phyloP scores from a whole-genome alignment of 179 eudicot genomes.

The Silene vulgaris region DNA sequence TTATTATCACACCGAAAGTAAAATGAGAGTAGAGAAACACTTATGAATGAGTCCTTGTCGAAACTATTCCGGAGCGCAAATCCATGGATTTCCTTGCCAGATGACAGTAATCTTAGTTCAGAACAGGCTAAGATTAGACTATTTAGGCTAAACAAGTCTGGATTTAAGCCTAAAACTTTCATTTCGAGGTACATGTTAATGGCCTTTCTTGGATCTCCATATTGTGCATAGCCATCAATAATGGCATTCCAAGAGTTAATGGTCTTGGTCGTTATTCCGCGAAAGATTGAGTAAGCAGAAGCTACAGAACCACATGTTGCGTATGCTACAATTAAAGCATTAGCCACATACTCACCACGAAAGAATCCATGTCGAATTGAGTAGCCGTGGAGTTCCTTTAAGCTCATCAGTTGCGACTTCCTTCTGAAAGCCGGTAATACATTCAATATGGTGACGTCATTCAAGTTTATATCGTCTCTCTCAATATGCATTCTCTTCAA shows the following conservation, averaged over 20 bases:
- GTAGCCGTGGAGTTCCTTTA: conserved; percentile 65
- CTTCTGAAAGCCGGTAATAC: conserved; percentile 45
- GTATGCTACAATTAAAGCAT: conserved; percentile 55
- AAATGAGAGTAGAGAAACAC: conserved; percentile 48
- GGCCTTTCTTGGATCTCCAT: conserved; percentile 49
- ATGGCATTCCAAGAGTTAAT: conserved; percentile 66
- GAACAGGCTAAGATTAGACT: conserved; percentile 52
- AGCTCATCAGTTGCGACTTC: conserved; percentile 30
- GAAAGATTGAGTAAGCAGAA: conserved; percentile 39
- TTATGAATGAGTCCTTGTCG: conserved; percentile 39
- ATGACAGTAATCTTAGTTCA: conserved; percentile 28
- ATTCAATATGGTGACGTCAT: conserved; percentile 52
- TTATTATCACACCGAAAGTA: conserved; percentile 44
- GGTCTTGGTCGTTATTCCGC: conserved; percentile 31
- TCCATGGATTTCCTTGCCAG: conserved; percentile 54
- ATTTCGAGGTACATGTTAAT: conserved; percentile 40
- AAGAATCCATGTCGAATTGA: conserved; percentile 42
- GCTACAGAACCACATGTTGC: conserved; percentile 49
- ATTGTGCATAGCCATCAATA: conserved; percentile 47
- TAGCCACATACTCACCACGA: conserved; percentile 40
- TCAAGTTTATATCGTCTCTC: conserved; percentile 21
- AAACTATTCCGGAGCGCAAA: conserved; percentile 50
- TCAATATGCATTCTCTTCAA: conserved; percentile 40
- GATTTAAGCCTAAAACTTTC: conserved; percentile 35
- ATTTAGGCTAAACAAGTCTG: conserved; percentile 45